Conservation (phyloP, 2,329 filamentous ascomycete species). For the Nigrospora sphaerica region DNA sequence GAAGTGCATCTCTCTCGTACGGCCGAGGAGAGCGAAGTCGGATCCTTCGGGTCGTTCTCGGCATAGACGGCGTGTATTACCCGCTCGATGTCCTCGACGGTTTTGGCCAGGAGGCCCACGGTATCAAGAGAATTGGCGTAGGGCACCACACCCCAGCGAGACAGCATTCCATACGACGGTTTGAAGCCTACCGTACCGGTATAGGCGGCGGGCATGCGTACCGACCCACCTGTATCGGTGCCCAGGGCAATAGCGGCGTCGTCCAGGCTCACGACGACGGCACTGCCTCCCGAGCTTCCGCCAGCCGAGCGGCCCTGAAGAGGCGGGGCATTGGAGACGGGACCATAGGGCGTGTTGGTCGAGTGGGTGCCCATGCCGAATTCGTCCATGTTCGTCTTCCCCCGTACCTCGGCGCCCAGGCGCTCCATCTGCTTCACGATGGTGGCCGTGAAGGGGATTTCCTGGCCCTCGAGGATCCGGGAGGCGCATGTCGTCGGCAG, state of each 20-base stretch:
- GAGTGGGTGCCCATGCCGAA: conserved; percentile 93
- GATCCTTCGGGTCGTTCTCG: conserved; percentile 62
- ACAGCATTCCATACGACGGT: conserved; percentile 83
- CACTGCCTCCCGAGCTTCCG: conserved; percentile 90
- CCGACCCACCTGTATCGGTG: conserved; percentile 88
- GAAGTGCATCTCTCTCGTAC: conserved; percentile 44
- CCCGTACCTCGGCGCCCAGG: conserved; percentile 56
- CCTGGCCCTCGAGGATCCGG: conserved; percentile 60
- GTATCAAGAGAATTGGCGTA: conserved; percentile 94
- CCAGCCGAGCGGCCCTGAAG: conserved; percentile 53
- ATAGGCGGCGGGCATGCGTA: conserved; percentile 82
- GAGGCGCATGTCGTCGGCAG: conserved; percentile 82
- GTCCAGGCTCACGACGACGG: conserved; percentile 67
- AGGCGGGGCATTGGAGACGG: conserved; percentile 47
- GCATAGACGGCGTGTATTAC: conserved; percentile 36
- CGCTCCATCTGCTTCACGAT: conserved; percentile 62
- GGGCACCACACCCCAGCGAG: conserved; percentile 77
- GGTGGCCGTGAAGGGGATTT: conserved; percentile 75
- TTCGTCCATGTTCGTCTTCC: conserved; percentile 91
- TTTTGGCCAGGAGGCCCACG: conserved; percentile 65
- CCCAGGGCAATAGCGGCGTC: conserved; percentile 63
- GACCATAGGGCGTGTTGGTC: conserved; percentile 58
- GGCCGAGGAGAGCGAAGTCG: conserved; percentile 57
- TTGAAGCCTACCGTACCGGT: conserved; percentile 81
- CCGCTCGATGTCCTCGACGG: conserved; percentile 45